Evolutionary conservation across 441 rosid species (phyloP).

Genomic region (Gossypium gossypioides): DNA sequence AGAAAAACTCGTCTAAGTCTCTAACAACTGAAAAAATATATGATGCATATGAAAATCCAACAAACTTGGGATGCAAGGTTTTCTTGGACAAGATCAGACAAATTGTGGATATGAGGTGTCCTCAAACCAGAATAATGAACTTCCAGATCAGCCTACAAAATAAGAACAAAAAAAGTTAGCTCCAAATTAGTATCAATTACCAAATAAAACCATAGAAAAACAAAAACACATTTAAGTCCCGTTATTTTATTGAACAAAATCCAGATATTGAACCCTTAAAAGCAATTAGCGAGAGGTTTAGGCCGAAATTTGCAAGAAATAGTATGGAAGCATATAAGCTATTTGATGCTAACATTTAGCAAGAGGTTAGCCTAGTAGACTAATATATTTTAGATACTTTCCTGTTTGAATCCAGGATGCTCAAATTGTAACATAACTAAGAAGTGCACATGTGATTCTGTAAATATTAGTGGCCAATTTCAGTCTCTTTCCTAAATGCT

Average conservation of each 20-base stretch:
- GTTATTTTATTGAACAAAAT: background rate
- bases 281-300: background rate
- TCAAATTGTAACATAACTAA: background rate
- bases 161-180: slow-evolving; percentile 9
- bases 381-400: background rate
- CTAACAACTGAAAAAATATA: background rate
- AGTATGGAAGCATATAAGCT: background rate
- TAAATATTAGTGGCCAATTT: background rate
- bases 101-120: slow-evolving; percentile 89
- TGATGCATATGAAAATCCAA: slow-evolving; percentile 6
- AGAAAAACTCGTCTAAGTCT: background rate
- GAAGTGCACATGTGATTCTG: background rate
- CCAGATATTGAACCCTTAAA: background rate
- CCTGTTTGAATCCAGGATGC: background rate
- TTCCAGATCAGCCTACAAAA: slow-evolving; percentile 56
- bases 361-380: background rate
- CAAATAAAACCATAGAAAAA: background rate
- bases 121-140: slow-evolving; percentile 83
- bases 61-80: slow-evolving; percentile 71
- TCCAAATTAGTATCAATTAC: slow-evolving; percentile 19
- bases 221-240: background rate
- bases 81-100: slow-evolving; percentile 79
- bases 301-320: background rate
- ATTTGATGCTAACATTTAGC: background rate
- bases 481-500: slow-evolving; percentile 4